phyloP scores from a whole-genome alignment of 2,329 filamentous ascomycete species.

The Torrubiella hemipterigena region DNA sequence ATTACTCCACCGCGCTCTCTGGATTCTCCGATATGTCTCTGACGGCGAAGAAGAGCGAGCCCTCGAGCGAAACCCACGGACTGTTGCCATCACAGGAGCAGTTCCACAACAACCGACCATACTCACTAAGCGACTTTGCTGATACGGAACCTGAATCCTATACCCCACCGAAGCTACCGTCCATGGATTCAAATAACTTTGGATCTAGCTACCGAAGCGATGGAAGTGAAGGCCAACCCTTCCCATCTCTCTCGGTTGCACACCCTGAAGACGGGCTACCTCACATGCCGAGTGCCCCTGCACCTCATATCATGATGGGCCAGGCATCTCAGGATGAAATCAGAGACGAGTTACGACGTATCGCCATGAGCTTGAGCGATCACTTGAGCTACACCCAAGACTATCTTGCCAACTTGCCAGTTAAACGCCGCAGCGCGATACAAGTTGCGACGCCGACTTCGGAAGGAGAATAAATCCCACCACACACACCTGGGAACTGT shows the following conservation, averaged over 20 bases:
- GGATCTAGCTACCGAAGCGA: no score
- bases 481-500: no score
- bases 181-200: no score
- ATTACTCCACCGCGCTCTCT: constrained; percentile 27
- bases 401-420: not conserved
- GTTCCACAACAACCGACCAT: not conserved
- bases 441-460: no score
- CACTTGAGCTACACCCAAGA: constrained; percentile 1
- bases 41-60: constrained; percentile 10
- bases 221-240: no score
- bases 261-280: not conserved
- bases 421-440: not conserved
- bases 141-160: not conserved
- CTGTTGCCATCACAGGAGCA: not conserved
- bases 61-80: not conserved
- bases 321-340: constrained; percentile 1
- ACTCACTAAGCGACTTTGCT: not conserved
- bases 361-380: constrained; percentile 1
- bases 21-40: constrained; percentile 21
- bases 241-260: no score
- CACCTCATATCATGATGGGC: not conserved
- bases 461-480: no score
- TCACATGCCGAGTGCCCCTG: not conserved
- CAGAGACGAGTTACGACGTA: constrained; percentile 1
- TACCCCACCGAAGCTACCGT: no score